These are phyloP conservation scores for Phytophthora colocasiae DNA, from an alignment of 352 stramenopile species.

Conservation along the genomic window DNA sequence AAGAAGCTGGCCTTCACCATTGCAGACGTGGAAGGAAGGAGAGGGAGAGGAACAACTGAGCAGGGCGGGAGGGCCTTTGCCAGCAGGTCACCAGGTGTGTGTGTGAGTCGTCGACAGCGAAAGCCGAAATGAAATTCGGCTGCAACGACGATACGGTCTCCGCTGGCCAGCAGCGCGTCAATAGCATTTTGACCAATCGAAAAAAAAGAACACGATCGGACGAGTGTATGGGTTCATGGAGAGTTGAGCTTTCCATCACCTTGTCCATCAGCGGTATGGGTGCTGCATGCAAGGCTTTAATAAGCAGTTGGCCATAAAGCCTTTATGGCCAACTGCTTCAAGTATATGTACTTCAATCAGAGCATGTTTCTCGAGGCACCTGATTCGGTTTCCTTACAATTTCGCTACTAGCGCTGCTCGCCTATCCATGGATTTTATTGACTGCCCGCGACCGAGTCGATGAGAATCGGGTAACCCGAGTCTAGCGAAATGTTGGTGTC, in stretches of 20 bases:
- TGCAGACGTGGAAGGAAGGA: neutral
- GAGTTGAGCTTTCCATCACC: neutral
- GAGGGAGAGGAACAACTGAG: conserved; percentile 6
- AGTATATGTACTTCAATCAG: neutral
- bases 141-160: conserved; percentile 7
- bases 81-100: too few relatives aligned
- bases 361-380: neutral
- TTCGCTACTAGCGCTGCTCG: conserved; percentile 12
- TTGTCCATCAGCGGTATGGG: conserved; percentile 3
- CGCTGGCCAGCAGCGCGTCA: conserved; percentile 1
- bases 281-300: neutral
- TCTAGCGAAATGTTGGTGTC: conserved; percentile 92
- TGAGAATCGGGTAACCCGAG: conserved; percentile 96
- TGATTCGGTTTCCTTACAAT: conserved; percentile 18
- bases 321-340: conserved; percentile 6
- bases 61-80: neutral
- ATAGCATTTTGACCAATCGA: conserved; percentile 15
- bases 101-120: neutral
- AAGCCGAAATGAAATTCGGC: conserved; percentile 8
- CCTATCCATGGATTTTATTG: conserved; percentile 42
- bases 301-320: too few relatives aligned
- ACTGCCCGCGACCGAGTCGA: conserved; percentile 93
- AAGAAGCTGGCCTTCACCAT: conserved; percentile 61
- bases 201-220: conserved; percentile 14
- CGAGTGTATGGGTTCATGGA: conserved; percentile 1